These are phyloP conservation scores for Drosera capensis DNA, from an alignment of 148 eudicot species.

Conservation along the genomic window DNA sequence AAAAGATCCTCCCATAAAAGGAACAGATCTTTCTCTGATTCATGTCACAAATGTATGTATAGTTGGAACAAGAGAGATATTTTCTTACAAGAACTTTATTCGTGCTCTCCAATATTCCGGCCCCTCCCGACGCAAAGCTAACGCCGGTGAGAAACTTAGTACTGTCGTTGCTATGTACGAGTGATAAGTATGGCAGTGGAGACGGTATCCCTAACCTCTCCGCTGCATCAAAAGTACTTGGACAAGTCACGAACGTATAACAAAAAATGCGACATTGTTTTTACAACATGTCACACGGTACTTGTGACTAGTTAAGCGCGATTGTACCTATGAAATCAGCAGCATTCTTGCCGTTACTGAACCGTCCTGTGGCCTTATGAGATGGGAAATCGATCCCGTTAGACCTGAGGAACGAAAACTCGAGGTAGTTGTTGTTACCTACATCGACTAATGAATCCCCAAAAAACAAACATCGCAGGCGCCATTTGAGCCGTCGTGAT, in stretches of 20 bases:
- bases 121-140: constrained; percentile 87
- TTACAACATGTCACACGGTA: neutral
- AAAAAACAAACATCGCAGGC: constrained; percentile 62
- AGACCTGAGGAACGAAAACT: constrained; percentile 54
- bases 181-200: constrained; percentile 37
- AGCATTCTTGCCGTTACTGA: constrained; percentile 71
- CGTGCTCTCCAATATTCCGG: constrained; percentile 29
- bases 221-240: constrained; percentile 18
- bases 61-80: neutral
- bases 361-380: constrained; percentile 59
- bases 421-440: constrained; percentile 68
- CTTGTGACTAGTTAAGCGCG: neutral
- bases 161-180: constrained; percentile 10
- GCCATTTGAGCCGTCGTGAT: constrained; percentile 16
- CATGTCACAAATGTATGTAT: neutral
- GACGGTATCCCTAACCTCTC: constrained; percentile 40
- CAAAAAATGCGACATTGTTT: neutral
- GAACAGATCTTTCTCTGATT: neutral
- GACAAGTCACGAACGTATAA: neutral
- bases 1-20: too few relatives aligned
- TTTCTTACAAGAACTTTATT: neutral
- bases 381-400: constrained; percentile 65
- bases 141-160: constrained; percentile 30
- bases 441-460: constrained; percentile 87
- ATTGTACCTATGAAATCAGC: constrained; percentile 82